Base-by-base conservation (phyloP, 2,329 filamentous ascomycete species). In the Neonectria neomacrospora region DNA sequence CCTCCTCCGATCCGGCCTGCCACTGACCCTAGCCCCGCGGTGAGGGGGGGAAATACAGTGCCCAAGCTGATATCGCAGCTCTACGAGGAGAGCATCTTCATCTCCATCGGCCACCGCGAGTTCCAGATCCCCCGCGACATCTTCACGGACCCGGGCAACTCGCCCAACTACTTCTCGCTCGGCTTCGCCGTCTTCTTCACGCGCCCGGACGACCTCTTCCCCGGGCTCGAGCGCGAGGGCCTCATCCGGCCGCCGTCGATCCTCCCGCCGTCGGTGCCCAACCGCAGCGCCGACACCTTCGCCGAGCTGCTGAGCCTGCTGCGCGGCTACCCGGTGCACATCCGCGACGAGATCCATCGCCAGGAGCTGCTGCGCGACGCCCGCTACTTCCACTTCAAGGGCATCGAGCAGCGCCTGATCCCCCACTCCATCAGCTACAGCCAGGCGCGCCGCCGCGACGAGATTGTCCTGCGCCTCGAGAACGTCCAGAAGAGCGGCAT, bases 111-210 rank as follows among this genome's bases (percentile, higher is more conserved):
- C 63, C 88, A 92, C 70, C 88, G 87, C 61, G 89, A 96, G 72
- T 98, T 98, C 79, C 91, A 94, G 75, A 94, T 98, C 68, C 92
- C 94, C 2, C 91, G 94, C 66, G 92, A 97, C 71, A 84, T 97
- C 65, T 97, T 98, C 78, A 90, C 87, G 30, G 86, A 88, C 37
- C 93, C 94, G 1, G 95, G 94, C 26, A 94, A 98, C 79, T 90
- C 89, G n/a, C 94, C 94, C 12, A 98, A 98, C 78, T 98, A 94
- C 84, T 98, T 98, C 82, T 91, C 93, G 0, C 86, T 97, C 3
- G 94, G 94, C 63, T 97, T 97, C 74, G 91, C 90, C 39, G 87
- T 93, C 71, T 96, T 97, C 84, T 97, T 97, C 81, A 90, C 90
- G 16, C 89, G 88, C 2, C 92, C 92, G 0, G 84, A 87, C 14